Conservation (phyloP, 2,329 filamentous ascomycete species). For the Chaetomium globosum region DNA sequence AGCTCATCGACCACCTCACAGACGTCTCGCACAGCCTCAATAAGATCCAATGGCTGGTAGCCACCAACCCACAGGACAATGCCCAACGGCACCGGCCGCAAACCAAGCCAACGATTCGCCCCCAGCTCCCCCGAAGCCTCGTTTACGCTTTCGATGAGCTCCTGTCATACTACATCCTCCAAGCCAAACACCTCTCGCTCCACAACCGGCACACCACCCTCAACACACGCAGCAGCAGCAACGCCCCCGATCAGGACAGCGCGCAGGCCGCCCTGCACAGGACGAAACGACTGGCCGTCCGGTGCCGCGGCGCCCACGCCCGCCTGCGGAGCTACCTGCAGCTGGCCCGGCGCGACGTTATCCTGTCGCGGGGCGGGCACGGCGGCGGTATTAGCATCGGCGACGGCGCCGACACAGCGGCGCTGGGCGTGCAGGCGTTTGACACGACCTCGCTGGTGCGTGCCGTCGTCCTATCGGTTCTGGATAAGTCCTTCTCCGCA, state of each 20-base stretch:
- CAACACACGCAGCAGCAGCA: not conserved
- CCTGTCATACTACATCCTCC: not conserved
- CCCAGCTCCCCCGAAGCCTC: not conserved
- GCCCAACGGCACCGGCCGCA: not conserved
- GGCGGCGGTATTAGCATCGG: too few species aligned
- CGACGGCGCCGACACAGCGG: not conserved
- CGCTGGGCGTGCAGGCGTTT: not conserved
- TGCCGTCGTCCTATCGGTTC: not conserved
- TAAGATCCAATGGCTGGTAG: not conserved
- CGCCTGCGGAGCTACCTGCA: not conserved
- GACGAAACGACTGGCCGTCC: not conserved
- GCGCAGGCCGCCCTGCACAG: not conserved
- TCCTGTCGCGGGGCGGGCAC: not conserved
- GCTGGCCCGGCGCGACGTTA: not conserved
- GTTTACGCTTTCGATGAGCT: not conserved
- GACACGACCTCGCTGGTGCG: not conserved
- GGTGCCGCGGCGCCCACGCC: too few species aligned
- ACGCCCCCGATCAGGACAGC: not conserved
- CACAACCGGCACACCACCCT: not conserved
- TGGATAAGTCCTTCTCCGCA: not conserved
- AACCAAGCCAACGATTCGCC: not conserved
- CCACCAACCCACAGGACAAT: not conserved
- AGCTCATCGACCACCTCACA: too few species aligned
- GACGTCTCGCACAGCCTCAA: too few species aligned
- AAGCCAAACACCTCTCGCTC: not conserved